Evolutionary conservation across 2,329 filamentous ascomycete genomes (phyloP).

Genomic region (Cylindrodendrum hubeiense): DNA sequence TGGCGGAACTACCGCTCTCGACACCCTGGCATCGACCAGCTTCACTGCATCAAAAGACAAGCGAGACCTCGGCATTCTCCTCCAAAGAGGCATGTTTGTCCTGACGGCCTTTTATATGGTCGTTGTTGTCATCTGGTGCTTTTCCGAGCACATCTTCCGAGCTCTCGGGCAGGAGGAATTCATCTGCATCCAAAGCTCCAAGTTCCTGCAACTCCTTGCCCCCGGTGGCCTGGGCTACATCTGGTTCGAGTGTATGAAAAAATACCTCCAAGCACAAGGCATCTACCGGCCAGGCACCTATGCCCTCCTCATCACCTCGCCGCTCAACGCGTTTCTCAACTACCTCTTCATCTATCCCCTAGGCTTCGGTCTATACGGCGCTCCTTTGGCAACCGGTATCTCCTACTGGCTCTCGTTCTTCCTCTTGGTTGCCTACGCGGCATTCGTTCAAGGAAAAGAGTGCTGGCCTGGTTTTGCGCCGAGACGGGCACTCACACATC

Average conservation of each 20-base stretch:
- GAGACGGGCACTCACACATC: constrained; percentile 73
- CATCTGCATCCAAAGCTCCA: constrained; percentile 79
- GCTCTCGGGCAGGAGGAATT: constrained; percentile 82
- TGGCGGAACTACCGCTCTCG: constrained; percentile 86
- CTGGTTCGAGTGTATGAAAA: constrained; percentile 89
- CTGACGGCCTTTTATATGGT: constrained; percentile 79
- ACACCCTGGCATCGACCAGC: constrained; percentile 85
- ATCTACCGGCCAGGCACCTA: constrained; percentile 88
- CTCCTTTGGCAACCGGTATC: constrained; percentile 84
- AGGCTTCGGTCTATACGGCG: constrained; percentile 79
- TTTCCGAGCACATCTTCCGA: constrained; percentile 79
- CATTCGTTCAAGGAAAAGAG: constrained; percentile 76
- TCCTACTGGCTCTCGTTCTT: constrained; percentile 89
- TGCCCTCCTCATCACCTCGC: constrained; percentile 84
- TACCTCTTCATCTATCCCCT: constrained; percentile 83
- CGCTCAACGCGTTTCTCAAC: constrained; percentile 84
- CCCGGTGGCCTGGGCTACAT: constrained; percentile 89
- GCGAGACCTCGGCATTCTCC: constrained; percentile 80
- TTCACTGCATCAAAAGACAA: constrained; percentile 87
- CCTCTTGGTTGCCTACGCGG: constrained; percentile 79
- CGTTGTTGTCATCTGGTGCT: constrained; percentile 80
- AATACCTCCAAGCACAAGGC: constrained; percentile 89
- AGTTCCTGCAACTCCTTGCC: constrained; percentile 79
- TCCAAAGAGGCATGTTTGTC: constrained; percentile 82
- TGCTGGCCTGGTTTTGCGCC: constrained; percentile 84